A percentile compares a stretch with the other conserved stretches of the same genome.
These are phyloP conservation scores for Mariannaea elegans DNA, from an alignment of 2,329 filamentous ascomycete genomes.

Conservation along the genomic window DNA sequence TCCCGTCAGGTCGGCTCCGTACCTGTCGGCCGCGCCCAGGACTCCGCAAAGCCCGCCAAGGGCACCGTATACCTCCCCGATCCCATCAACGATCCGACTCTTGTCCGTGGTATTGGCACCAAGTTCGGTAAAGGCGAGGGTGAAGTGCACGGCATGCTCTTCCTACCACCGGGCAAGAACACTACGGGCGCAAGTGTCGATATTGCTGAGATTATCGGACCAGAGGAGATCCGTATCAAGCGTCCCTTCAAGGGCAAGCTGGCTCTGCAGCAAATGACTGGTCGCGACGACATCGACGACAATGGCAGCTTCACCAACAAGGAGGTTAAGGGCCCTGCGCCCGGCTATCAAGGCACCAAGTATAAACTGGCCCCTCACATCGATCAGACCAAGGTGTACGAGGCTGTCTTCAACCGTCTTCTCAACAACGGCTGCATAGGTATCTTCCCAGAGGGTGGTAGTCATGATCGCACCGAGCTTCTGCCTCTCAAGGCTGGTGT, in stretches of 20 bases:
- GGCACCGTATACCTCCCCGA: slow-evolving; percentile 91
- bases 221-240: slow-evolving; percentile 86
- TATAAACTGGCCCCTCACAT: slow-evolving; percentile 93
- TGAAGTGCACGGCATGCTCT: slow-evolving; percentile 83
- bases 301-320: slow-evolving; percentile 70
- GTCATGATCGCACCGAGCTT: slow-evolving; percentile 91
- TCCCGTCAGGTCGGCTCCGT: slow-evolving; percentile 88
- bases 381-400: slow-evolving; percentile 92
- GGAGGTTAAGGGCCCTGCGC: slow-evolving; percentile 60
- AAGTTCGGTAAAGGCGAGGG: slow-evolving; percentile 79
- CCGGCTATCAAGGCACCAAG: slow-evolving; percentile 78
- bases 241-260: slow-evolving; percentile 83
- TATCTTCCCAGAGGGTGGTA: slow-evolving; percentile 97
- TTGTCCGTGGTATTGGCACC: slow-evolving; percentile 81
- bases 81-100: slow-evolving; percentile 82
- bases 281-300: slow-evolving; percentile 75
- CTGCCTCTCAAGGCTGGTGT: slow-evolving; percentile 95
- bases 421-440: slow-evolving; percentile 88
- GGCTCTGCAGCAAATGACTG: slow-evolving; percentile 82
- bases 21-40: slow-evolving; percentile 91
- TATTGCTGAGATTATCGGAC: slow-evolving; percentile 81
- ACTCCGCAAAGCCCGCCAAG: slow-evolving; percentile 80
- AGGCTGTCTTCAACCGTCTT: slow-evolving; percentile 88
- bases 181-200: slow-evolving; percentile 80
- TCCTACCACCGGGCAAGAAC: slow-evolving; percentile 85